These are phyloP conservation scores for Eudorina sp. DNA, from an alignment of 139 green algal species.

Conservation along the genomic window DNA sequence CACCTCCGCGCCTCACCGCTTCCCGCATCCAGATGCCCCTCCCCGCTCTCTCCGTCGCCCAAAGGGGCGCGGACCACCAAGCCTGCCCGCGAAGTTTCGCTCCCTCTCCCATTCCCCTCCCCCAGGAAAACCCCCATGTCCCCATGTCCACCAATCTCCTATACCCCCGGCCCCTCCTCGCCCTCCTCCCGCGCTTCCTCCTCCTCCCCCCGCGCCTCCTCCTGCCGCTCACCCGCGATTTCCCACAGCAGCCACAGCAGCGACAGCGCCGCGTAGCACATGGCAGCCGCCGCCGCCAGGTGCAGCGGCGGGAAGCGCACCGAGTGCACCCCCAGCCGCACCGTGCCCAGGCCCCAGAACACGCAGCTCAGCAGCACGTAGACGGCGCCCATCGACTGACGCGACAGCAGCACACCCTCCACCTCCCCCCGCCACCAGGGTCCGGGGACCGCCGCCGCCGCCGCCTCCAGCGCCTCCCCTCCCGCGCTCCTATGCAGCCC, in stretches of 20 bases:
- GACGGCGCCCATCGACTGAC: neutral
- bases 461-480: neutral
- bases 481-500: neutral
- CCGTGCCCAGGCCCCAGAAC: constrained; percentile 38
- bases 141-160: too few relatives aligned
- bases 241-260: constrained; percentile 28
- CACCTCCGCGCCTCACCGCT: too few relatives aligned
- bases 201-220: neutral
- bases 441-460: neutral
- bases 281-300: constrained; percentile 9
- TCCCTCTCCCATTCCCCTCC: too few relatives aligned
- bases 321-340: constrained; percentile 40
- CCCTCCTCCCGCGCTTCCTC: neutral
- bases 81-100: too few relatives aligned
- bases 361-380: constrained; percentile 37
- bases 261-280: constrained; percentile 35
- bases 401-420: neutral
- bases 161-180: too few relatives aligned
- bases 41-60: too few relatives aligned
- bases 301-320: constrained; percentile 19
- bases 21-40: too few relatives aligned
- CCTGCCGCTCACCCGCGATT: neutral
- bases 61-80: too few relatives aligned
- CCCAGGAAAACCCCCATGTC: too few relatives aligned
- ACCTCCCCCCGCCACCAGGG: neutral